Base-by-base conservation (phyloP, 2,329 filamentous ascomycete genomes). In the Alternaria arbusti region DNA sequence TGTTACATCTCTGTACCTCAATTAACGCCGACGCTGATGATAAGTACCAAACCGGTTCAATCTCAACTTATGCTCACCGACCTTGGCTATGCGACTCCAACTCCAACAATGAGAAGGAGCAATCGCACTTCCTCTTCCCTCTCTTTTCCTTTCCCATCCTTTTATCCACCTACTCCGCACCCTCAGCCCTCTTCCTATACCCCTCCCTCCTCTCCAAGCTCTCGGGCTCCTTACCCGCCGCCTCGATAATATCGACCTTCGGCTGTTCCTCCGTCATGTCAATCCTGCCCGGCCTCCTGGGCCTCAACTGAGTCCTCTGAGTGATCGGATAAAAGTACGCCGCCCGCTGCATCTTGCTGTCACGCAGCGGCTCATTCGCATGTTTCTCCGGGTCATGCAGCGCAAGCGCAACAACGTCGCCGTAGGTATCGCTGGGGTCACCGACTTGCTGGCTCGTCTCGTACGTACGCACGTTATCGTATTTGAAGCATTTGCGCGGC, bases 281-380 rank as follows among this genome's bases (percentile, higher is more conserved):
- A 71, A 80, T 49, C 69, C 80, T 66, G 74, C 70, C 74, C 3
- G 71, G 86, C 28, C 84, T 71, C 68, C 82, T 79, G 6, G 82
- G 81, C 49, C 82, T 73, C 51, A 90, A 81, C 22, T 82, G 83
- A n/a, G 85, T 85, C 72, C 86, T 85, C 71, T 86, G 84, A 20
- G 85, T 77, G 57, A 90, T 85, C 0, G 88, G 87, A 65, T 90
- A 90, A 74, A 88, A 88, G 75, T 88, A 90, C 13, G 88, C 88
- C 1, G 82, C 88, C 71, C 85, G 86, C 64, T 80, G 78, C 63
- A 83, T 66, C 61, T 72, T 74, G 5, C 59, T 78, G 50, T 66
- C 59, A 15, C 78, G 57, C 50, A 79, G 46, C 54, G 81, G 80
- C 61, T 80, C 82, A 20, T 68, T 68, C 11, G 70, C 67, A 36